Conservation (phyloP, 805 yeast genomes). For the Kuraishia capsulata region DNA sequence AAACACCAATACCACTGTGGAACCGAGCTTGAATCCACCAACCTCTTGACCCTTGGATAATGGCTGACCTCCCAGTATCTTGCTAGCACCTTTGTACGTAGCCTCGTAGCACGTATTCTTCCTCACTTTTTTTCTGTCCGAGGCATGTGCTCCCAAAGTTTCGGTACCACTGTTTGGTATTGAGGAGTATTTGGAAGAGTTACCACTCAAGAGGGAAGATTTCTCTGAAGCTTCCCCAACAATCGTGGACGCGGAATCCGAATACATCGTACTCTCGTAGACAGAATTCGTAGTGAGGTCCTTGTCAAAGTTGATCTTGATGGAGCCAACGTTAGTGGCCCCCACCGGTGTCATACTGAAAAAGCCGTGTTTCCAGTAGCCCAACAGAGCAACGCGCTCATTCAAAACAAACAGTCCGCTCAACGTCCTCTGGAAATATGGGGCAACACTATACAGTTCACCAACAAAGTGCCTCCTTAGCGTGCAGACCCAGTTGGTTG, state of each 20-base stretch:
- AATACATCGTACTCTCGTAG: conserved; percentile 38
- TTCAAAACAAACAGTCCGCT: conserved; percentile 83
- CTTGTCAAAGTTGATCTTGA: conserved; percentile 83
- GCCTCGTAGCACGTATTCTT: conserved; percentile 92
- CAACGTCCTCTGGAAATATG: conserved; percentile 84
- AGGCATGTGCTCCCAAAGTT: conserved; percentile 3
- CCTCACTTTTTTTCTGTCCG: conserved; percentile 31
- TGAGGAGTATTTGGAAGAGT: conserved; percentile 3
- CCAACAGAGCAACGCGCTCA: conserved; percentile 91
- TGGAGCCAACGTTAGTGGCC: conserved; percentile 97
- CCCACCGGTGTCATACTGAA: conserved; percentile 99
- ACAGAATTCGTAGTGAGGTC: conserved; percentile 77
- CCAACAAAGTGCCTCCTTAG: conserved; percentile 93
- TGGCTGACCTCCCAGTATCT: conserved; percentile 77
- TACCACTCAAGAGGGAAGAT: neutral
- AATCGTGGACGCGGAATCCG: conserved; percentile 4
- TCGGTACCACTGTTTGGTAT: conserved; percentile 10
- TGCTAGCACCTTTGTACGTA: conserved; percentile 73
- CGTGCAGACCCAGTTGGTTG: conserved; percentile 92
- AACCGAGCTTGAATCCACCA: conserved; percentile 95
- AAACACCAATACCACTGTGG: conserved; percentile 93
- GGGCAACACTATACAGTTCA: conserved; percentile 91
- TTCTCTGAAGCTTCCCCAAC: neutral
- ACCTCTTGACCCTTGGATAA: conserved; percentile 86
- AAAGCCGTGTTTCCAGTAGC: conserved; percentile 95